Evolutionary conservation across 371 early-diverging fungal genomes (phyloP).

Genomic region (Choanephora cucurbitarum): DNA sequence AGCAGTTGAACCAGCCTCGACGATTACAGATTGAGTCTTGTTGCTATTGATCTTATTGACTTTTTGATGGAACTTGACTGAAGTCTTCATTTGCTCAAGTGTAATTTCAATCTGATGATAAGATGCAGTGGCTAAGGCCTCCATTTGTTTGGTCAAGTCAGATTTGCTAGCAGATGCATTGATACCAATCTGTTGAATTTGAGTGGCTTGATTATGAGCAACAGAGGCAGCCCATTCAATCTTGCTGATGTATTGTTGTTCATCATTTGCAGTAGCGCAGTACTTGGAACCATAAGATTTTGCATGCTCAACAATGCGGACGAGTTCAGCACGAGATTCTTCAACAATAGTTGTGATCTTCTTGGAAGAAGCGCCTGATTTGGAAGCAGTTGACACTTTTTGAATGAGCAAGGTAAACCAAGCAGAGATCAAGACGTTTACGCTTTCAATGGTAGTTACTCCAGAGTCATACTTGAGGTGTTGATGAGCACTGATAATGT

Average conservation of each 20-base stretch:
- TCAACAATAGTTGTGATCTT: constrained; percentile 29
- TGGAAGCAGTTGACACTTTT: constrained; percentile 22
- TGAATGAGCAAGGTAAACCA: constrained; percentile 28
- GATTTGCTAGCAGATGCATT: constrained; percentile 24
- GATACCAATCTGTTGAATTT: constrained; percentile 35
- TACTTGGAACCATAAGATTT: constrained; percentile 22
- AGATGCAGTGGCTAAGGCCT: constrained; percentile 25
- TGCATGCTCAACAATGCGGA: constrained; percentile 22
- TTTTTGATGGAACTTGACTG: constrained; percentile 24
- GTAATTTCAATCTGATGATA: constrained; percentile 31
- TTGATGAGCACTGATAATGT: constrained; percentile 6
- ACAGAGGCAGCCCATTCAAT: constrained; percentile 27
- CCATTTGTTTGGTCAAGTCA: constrained; percentile 25
- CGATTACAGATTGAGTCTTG: background rate
- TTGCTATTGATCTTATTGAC: constrained; percentile 12
- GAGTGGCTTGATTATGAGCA: constrained; percentile 26
- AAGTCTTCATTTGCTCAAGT: constrained; percentile 29
- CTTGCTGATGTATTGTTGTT: constrained; percentile 25
- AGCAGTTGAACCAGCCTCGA: background rate
- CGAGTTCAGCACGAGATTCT: constrained; percentile 19
- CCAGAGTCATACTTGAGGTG: constrained; percentile 21
- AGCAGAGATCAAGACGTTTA: constrained; percentile 23
- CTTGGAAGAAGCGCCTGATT: constrained; percentile 24
- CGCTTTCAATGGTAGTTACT: constrained; percentile 23
- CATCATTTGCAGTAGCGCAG: constrained; percentile 19